Conservation (phyloP, 257 asterid species). For the Handroanthus guayacan region DNA sequence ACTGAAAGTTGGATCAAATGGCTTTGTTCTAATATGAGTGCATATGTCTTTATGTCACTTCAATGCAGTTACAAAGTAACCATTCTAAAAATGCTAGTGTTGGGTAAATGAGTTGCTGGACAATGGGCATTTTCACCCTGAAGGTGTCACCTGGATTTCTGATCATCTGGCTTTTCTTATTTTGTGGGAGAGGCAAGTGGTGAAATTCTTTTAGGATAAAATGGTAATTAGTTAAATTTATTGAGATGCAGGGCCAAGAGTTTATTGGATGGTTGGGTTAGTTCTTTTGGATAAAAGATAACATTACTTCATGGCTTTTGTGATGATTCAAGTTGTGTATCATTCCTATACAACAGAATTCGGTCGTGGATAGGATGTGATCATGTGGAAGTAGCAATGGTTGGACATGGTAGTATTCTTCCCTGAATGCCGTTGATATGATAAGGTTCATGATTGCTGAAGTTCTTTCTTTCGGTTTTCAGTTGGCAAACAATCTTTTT, state of each 20-base stretch:
- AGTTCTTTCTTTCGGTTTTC: background rate
- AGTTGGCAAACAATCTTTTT: slow-evolving; percentile 1
- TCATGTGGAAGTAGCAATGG: slow-evolving; percentile 22
- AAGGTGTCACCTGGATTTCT: slow-evolving; percentile 11
- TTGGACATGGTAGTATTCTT: background rate
- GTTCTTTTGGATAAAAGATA: background rate
- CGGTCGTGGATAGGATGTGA: slow-evolving; percentile 22
- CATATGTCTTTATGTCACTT: background rate
- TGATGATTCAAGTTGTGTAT: slow-evolving; percentile 17
- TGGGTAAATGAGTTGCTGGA: slow-evolving; percentile 4
- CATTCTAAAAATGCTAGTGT: background rate
- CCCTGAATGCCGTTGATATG: background rate
- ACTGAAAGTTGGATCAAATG: background rate
- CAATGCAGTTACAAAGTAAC: slow-evolving; percentile 3
- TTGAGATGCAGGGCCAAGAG: background rate
- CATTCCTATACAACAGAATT: background rate
- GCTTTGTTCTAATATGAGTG: slow-evolving; percentile 18
- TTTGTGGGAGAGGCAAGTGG: slow-evolving; percentile 9
- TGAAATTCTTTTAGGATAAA: background rate
- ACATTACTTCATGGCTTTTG: background rate
- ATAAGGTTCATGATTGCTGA: background rate
- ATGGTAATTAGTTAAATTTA: background rate
- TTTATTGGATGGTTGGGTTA: background rate
- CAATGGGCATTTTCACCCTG: slow-evolving; percentile 3
- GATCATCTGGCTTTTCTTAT: slow-evolving; percentile 2